Conservation (phyloP, 331 rosid genomes). For the Prunus yedoensis region DNA sequence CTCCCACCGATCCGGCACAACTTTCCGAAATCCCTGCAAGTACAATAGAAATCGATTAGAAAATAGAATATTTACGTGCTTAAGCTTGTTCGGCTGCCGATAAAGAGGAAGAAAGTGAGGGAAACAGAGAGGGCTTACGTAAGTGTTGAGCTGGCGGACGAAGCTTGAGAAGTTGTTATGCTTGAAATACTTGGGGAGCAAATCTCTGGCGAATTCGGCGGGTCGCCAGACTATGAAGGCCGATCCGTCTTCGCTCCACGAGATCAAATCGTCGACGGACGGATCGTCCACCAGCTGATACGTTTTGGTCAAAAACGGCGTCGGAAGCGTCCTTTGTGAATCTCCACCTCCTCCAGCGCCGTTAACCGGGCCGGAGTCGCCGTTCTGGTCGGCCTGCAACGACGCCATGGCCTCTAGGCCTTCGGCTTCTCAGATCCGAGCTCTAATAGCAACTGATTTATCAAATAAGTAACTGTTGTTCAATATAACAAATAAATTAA, state of each 20-base stretch:
- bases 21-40: slow-evolving; percentile 86
- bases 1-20: slow-evolving; percentile 99
- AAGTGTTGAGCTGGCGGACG: slow-evolving; percentile 96
- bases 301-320: slow-evolving; percentile 86
- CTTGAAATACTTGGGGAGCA: slow-evolving; percentile 86
- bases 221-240: slow-evolving; percentile 89
- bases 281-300: slow-evolving; percentile 88
- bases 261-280: slow-evolving; percentile 66
- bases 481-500: background rate
- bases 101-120: background rate
- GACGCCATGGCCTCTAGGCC: slow-evolving; percentile 46
- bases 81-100: background rate
- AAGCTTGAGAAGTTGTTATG: slow-evolving; percentile 96
- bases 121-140: slow-evolving; percentile 39
- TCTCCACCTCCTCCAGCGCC: slow-evolving; percentile 26
- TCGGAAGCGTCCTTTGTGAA: slow-evolving; percentile 82
- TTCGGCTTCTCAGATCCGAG: slow-evolving; percentile 51
- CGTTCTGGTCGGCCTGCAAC: slow-evolving; percentile 65
- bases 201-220: slow-evolving; percentile 95
- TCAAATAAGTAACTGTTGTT: background rate
- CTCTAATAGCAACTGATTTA: background rate
- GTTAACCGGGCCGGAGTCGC: slow-evolving; percentile 46
- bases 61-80: background rate
- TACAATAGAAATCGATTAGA: background rate
- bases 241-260: slow-evolving; percentile 91